Evolutionary conservation across 2,329 filamentous ascomycete species (phyloP), one percentile per base, ranked within the genome.

Genomic region (Calonectria hongkongensis): DNA sequence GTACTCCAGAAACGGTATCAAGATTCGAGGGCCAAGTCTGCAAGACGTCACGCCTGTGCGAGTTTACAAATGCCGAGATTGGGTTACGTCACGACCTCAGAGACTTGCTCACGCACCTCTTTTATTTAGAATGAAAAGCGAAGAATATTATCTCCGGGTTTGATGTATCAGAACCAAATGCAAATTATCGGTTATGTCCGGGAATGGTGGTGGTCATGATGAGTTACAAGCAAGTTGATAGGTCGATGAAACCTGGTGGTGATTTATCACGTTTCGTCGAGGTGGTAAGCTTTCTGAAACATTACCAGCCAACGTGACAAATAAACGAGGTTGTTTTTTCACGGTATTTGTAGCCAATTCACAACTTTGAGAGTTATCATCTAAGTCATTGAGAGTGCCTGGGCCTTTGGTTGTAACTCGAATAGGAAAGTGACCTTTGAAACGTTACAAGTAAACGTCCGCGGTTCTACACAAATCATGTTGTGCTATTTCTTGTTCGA

Each of bases 1-100:
- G 33, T 72, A 12, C 36, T 33, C 71, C 75, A 12, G 71, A 79
- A 76, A 41, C 10, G 69, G 78, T 68, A 71, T 76, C 73, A 77
- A 78, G 70, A 78, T 33, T 77, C 78, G 75, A 77, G 66, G 25
- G 58, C 56, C 47, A 60, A 48, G 21, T 21, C 13, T 51, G 39
- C 25, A n/a, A 36, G 21, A 51, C 33, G n/a, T 41, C 66, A 41
- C 45, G 30, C 27, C 30, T 60, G 39, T 60, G 51, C 25, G 27
- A 12, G n/a, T 25, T 25, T 63, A 33, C 48, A 27, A 45, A 36
- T 39, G 63, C 51, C 28, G 33, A 18, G 28, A 36, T 12, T 33
- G 5, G 27, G 36, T 48, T 62, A 71, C 63, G 69, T 67, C 69
- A 71, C 51, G 27, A 28, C 33, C 33, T 18, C 36, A 13, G 41